phyloP scores from a whole-genome alignment of 2,329 filamentous ascomycete species.

The Epicoccum nigrum region DNA sequence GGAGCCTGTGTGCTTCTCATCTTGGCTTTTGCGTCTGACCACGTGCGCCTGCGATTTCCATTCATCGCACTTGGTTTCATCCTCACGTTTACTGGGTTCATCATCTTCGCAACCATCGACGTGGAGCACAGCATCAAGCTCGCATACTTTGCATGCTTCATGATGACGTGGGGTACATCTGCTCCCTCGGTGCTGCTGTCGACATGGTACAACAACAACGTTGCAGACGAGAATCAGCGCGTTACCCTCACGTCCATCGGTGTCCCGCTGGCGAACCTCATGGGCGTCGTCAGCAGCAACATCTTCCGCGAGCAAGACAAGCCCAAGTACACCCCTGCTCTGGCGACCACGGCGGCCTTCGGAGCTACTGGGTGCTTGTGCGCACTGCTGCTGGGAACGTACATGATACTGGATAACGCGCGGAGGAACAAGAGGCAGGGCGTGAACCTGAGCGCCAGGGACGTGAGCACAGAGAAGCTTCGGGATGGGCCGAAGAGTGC shows the following conservation, averaged over 20 bases:
- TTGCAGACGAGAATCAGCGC: conserved; percentile 75
- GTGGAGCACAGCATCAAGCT: conserved; percentile 66
- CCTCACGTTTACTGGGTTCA: conserved; percentile 77
- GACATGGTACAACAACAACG: conserved; percentile 82
- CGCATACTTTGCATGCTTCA: conserved; percentile 78
- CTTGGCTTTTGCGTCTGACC: conserved; percentile 74
- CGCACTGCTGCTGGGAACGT: conserved; percentile 63
- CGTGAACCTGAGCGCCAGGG: conserved; percentile 58
- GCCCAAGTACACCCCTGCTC: conserved; percentile 70
- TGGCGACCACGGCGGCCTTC: conserved; percentile 69
- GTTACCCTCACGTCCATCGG: conserved; percentile 73
- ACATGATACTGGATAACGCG: conserved; percentile 70
- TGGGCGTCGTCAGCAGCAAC: conserved; percentile 73
- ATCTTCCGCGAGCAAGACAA: conserved; percentile 69
- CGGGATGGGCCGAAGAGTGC: conserved; percentile 51
- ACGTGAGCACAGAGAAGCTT: conserved; percentile 55
- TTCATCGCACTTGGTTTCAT: conserved; percentile 76
- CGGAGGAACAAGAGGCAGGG: conserved; percentile 65
- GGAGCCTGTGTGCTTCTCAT: conserved; percentile 75
- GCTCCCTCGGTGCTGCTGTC: conserved; percentile 73
- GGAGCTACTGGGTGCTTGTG: conserved; percentile 65
- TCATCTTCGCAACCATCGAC: conserved; percentile 75
- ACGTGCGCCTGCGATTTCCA: conserved; percentile 69
- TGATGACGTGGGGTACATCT: conserved; percentile 82
- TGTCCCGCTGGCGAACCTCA: conserved; percentile 76